phyloP scores from a whole-genome alignment of 2,329 filamentous ascomycete genomes.

The Pseudogymnoascus sp. region DNA sequence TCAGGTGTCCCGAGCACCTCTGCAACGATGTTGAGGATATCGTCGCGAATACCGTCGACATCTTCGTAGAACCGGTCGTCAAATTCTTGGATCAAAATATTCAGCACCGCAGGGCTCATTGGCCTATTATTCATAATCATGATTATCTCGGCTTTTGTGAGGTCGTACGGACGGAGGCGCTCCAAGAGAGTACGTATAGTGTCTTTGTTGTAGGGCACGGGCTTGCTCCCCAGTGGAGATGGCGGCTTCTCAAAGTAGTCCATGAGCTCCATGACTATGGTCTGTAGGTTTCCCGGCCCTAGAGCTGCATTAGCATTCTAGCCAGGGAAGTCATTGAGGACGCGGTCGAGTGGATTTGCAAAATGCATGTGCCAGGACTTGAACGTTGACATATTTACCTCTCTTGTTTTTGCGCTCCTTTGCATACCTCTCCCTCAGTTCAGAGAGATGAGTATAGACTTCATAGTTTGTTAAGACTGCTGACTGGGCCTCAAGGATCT shows the following conservation, averaged over 20 bases:
- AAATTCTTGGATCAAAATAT: conserved; percentile 58
- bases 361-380: not conserved
- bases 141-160: conserved; percentile 59
- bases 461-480: conserved; percentile 65
- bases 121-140: conserved; percentile 62
- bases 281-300: conserved; percentile 50
- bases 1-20: conserved; percentile 44
- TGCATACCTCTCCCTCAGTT: conserved; percentile 43
- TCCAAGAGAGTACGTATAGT: conserved; percentile 47
- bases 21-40: conserved; percentile 47
- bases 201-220: conserved; percentile 38
- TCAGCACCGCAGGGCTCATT: conserved; percentile 46
- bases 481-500: conserved; percentile 63
- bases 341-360: not conserved
- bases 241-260: conserved; percentile 49
- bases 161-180: conserved; percentile 45
- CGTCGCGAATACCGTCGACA: conserved; percentile 38
- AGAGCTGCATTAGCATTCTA: not conserved
- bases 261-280: conserved; percentile 57
- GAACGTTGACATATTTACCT: conserved; percentile 13
- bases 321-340: not conserved
- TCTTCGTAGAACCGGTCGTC: conserved; percentile 49
- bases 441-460: conserved; percentile 56
- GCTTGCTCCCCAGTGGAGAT: conserved; percentile 39
- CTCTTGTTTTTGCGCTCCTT: conserved; percentile 35